phyloP scores from a whole-genome alignment of 805 yeast genomes.

The Tanozyma kutaoensis region DNA sequence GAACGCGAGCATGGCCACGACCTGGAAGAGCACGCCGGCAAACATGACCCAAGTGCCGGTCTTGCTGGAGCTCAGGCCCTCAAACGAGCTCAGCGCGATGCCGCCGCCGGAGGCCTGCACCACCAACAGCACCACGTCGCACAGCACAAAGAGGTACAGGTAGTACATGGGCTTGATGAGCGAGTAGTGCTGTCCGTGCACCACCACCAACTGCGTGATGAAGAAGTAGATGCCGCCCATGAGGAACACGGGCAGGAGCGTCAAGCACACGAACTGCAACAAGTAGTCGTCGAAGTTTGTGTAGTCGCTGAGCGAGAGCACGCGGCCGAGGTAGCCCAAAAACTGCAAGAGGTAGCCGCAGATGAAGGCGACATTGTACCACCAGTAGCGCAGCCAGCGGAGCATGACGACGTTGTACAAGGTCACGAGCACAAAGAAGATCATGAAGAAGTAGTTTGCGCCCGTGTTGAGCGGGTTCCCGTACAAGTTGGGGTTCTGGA shows the following conservation, averaged over 20 bases:
- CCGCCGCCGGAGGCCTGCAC: constrained; percentile 56
- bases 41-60: constrained; percentile 60
- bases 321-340: constrained; percentile 55
- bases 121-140: constrained; percentile 40
- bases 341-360: constrained; percentile 38
- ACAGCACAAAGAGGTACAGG: constrained; percentile 48
- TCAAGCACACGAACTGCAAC: constrained; percentile 54
- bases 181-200: constrained; percentile 39
- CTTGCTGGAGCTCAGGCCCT: constrained; percentile 9
- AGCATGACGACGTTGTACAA: constrained; percentile 14
- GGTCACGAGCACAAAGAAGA: constrained; percentile 12
- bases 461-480: constrained; percentile 16
- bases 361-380: constrained; percentile 25
- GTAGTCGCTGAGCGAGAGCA: constrained; percentile 25
- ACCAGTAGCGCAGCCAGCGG: constrained; percentile 19
- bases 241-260: constrained; percentile 71
- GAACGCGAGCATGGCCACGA: constrained; percentile 52
- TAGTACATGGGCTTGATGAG: constrained; percentile 42
- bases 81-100: constrained; percentile 26
- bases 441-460: constrained; percentile 18
- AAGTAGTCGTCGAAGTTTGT: constrained; percentile 27
- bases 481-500: too few relatives aligned
- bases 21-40: constrained; percentile 71
- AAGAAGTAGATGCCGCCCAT: constrained; percentile 76
- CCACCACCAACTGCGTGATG: constrained; percentile 51